These are phyloP conservation scores for Phoma sp. DNA, from an alignment of 2,329 filamentous ascomycete species.

Conservation along the genomic window DNA sequence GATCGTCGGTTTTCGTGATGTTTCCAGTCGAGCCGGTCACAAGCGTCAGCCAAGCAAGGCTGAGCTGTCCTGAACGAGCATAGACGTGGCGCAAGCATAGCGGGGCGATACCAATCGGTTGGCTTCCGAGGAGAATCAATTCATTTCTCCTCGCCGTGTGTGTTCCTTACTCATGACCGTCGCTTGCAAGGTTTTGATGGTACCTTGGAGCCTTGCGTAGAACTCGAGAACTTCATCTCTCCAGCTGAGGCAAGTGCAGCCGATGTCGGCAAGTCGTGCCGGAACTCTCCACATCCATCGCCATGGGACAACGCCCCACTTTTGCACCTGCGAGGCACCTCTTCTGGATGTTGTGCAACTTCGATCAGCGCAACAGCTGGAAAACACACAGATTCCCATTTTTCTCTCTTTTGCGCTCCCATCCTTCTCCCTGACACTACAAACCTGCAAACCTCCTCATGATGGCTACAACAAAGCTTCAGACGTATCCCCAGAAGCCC, in stretches of 20 bases:
- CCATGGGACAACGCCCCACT: constrained; percentile 13
- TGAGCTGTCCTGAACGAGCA: constrained; percentile 9
- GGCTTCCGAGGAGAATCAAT: neutral
- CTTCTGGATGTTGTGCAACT: constrained; percentile 27
- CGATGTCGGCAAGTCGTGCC: constrained; percentile 27
- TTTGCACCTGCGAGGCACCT: constrained; percentile 22
- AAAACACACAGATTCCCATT: neutral
- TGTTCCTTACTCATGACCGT: neutral
- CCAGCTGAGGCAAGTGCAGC: constrained; percentile 18
- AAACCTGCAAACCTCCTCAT: neutral
- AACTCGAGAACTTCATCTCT: neutral
- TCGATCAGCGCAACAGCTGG: constrained; percentile 18
- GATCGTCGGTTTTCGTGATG: constrained; percentile 11
- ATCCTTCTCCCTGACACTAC: neutral
- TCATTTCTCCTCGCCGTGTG: neutral
- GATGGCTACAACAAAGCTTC: constrained; percentile 39
- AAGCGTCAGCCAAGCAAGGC: constrained; percentile 21
- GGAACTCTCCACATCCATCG: constrained; percentile 20
- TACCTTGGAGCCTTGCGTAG: neutral
- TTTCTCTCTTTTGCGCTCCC: neutral
- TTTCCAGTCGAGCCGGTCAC: constrained; percentile 26
- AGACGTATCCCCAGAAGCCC: constrained; percentile 42
- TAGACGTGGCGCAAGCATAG: constrained; percentile 12
- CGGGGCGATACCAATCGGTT: neutral
- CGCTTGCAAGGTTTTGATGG: neutral